Conservation (phyloP, 345 rosid genomes). For the Lepidium africanum region DNA sequence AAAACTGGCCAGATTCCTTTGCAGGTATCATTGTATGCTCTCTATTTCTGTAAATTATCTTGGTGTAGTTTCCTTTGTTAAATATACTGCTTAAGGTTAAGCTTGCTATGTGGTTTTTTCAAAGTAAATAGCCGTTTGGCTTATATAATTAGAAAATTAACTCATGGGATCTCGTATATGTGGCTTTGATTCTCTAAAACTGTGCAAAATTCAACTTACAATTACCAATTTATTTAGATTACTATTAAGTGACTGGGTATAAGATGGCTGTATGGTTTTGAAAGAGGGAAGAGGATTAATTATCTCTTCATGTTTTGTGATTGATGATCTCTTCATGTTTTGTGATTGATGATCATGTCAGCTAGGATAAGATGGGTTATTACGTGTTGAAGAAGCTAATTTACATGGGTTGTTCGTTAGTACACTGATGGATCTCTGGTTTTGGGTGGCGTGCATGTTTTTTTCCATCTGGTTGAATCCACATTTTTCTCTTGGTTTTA, state of each 20-base stretch:
- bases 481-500: background rate
- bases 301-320: background rate
- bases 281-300: background rate
- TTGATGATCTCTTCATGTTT: background rate
- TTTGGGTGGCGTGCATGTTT: background rate
- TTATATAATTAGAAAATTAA: background rate
- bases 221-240: background rate
- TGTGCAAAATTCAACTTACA: background rate
- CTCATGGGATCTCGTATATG: background rate
- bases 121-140: background rate
- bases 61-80: background rate
- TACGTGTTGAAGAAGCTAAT: background rate
- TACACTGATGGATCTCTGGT: background rate
- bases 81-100: background rate
- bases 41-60: background rate
- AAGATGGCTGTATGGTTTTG: background rate
- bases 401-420: background rate
- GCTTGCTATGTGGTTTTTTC: background rate
- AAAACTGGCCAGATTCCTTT: constrained; percentile 93
- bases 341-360: background rate
- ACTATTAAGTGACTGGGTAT: background rate
- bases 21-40: constrained; percentile 51
- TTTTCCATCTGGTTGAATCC: background rate
- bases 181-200: background rate
- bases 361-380: background rate